Conservation (phyloP, 768 basidiomycete genomes). For the Cyclocybe aegerita region DNA sequence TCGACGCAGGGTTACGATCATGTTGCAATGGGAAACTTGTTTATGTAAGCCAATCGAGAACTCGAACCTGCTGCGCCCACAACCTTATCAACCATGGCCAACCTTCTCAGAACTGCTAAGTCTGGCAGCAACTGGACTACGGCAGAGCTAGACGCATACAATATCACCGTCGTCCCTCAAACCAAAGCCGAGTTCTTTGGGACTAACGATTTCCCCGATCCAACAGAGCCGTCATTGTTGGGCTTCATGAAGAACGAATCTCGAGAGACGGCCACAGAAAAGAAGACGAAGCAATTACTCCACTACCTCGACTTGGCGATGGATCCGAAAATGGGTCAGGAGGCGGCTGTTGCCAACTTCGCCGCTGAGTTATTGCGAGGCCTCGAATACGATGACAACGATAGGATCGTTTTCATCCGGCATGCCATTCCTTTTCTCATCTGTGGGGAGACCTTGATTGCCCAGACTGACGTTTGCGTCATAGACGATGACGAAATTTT, state of each 20-base stretch:
- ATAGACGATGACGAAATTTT: constrained; percentile 19
- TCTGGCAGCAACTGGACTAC: constrained; percentile 5
- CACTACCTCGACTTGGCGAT: constrained; percentile 21
- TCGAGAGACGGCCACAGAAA: constrained; percentile 19
- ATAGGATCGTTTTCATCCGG: constrained; percentile 18
- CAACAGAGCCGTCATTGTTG: constrained; percentile 9
- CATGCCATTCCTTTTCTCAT: constrained; percentile 18
- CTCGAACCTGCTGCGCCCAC: background rate
- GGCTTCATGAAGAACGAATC: constrained; percentile 16
- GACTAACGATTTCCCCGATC: constrained; percentile 12
- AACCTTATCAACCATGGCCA: constrained; percentile 10
- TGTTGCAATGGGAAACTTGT: too few relatives aligned
- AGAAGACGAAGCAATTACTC: constrained; percentile 16
- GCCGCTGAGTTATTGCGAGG: constrained; percentile 15
- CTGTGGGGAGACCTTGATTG: constrained; percentile 17
- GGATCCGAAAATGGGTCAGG: constrained; percentile 19
- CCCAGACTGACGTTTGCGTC: constrained; percentile 23
- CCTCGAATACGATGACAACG: constrained; percentile 16
- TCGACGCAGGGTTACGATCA: too few relatives aligned
- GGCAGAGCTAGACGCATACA: too few relatives aligned
- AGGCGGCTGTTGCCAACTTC: constrained; percentile 23
- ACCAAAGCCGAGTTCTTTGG: constrained; percentile 20
- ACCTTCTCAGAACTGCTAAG: constrained; percentile 13
- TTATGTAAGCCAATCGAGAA: too few relatives aligned
- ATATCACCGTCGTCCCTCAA: constrained; percentile 3